Evolutionary conservation across 768 basidiomycete species (phyloP).

Genomic region (Mycena rosella): DNA sequence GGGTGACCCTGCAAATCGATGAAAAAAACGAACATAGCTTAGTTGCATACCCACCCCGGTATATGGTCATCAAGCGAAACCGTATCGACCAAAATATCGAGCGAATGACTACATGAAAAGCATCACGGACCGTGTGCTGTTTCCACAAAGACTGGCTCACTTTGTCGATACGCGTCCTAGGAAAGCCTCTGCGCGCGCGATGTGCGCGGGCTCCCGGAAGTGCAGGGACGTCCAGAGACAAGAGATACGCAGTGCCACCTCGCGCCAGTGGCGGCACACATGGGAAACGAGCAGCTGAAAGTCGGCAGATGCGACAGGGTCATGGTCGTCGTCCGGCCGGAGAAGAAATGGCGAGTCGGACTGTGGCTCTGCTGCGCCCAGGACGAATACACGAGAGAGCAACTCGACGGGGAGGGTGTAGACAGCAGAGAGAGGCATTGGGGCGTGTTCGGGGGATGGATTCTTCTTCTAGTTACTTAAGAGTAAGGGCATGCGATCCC

Average conservation of each 20-base stretch:
- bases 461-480: constrained; percentile 28
- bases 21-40: not conserved
- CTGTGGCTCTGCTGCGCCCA: constrained; percentile 63
- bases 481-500: not conserved
- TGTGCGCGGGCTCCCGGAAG: constrained; percentile 64
- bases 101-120: constrained; percentile 30
- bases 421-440: constrained; percentile 39
- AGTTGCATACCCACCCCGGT: constrained; percentile 43
- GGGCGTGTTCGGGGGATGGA: constrained; percentile 14
- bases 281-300: constrained; percentile 71
- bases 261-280: constrained; percentile 69
- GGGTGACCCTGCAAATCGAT: constrained; percentile 47
- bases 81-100: constrained; percentile 72
- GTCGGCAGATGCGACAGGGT: constrained; percentile 55
- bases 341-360: constrained; percentile 62
- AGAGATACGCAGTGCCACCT: constrained; percentile 63
- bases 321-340: constrained; percentile 59
- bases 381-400: constrained; percentile 66
- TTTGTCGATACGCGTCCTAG: constrained; percentile 50
- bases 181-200: constrained; percentile 61
- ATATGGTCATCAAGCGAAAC: constrained; percentile 63
- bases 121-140: not conserved
- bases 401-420: constrained; percentile 70
- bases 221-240: constrained; percentile 69
- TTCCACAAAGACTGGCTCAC: constrained; percentile 4